These are phyloP conservation scores for Wickerhamomyces bovis DNA, from an alignment of 805 yeast species.

Conservation along the genomic window DNA sequence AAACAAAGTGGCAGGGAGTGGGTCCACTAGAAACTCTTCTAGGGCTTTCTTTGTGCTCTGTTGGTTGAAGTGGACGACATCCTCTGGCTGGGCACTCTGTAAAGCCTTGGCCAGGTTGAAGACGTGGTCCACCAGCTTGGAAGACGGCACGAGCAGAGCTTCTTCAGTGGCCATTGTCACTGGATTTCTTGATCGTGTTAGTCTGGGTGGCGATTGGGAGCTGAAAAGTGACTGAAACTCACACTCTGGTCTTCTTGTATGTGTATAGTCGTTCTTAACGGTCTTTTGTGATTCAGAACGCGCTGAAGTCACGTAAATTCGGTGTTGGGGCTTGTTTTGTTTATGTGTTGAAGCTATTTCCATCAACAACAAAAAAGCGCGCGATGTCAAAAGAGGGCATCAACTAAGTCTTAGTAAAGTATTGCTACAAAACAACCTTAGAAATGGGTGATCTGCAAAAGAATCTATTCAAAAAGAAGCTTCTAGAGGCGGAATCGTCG, in stretches of 20 bases:
- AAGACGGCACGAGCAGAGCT: conserved; percentile 1
- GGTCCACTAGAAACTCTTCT: conserved; percentile 15
- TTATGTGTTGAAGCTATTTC: neutral
- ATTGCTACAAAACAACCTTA: neutral
- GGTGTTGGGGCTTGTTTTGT: neutral
- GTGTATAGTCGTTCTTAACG: neutral
- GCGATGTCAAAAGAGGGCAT: neutral
- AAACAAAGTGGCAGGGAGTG: conserved; percentile 22
- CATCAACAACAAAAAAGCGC: neutral
- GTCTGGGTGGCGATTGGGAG: neutral
- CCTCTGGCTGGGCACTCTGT: conserved; percentile 24
- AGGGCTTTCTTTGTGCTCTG: conserved; percentile 9
- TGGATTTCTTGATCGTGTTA: neutral
- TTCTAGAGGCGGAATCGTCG: conserved; percentile 5
- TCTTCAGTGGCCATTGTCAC: neutral
- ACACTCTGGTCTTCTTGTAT: neutral
- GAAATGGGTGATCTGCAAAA: conserved; percentile 12
- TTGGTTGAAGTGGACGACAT: conserved; percentile 23
- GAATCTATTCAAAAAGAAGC: conserved; percentile 9
- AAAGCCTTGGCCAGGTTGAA: conserved; percentile 25
- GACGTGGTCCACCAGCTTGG: conserved; percentile 20
- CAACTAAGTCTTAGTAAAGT: neutral
- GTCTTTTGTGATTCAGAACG: neutral
- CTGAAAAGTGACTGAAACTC: neutral
- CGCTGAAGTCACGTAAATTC: neutral